Evolutionary conservation across 345 rosid species (phyloP).

Genomic region (Lepidium aucheri): DNA sequence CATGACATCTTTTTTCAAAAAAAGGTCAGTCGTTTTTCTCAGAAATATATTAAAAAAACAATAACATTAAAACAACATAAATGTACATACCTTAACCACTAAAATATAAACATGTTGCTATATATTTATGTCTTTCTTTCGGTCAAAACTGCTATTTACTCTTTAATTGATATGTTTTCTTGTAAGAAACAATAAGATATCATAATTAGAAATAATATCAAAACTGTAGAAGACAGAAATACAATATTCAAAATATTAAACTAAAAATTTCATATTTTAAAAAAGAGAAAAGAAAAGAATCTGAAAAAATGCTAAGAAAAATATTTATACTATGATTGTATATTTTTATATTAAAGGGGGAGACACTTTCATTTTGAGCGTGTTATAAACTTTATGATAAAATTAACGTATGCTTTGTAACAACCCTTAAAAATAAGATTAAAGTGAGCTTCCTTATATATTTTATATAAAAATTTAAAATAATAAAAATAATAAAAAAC

Average conservation of each 20-base stretch:
- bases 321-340: neutral
- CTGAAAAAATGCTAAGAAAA: neutral
- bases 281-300: neutral
- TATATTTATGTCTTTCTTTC: too few relatives aligned
- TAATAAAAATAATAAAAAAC: too few relatives aligned
- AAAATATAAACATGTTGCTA: neutral
- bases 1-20: too few relatives aligned
- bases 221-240: neutral
- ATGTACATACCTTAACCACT: neutral
- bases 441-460: too few relatives aligned
- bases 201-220: neutral
- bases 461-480: too few relatives aligned
- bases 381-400: too few relatives aligned
- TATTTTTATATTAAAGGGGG: too few relatives aligned
- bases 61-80: neutral
- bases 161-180: neutral
- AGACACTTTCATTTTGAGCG: too few relatives aligned
- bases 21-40: too few relatives aligned
- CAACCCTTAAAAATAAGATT: too few relatives aligned
- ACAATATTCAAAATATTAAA: neutral
- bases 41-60: neutral
- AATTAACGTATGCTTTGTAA: too few relatives aligned
- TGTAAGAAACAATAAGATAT: neutral
- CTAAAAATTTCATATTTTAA: neutral
- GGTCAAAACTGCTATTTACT: neutral